Base-by-base conservation (phyloP, 305 asterid genomes). In the Solanum aculeatissimum region DNA sequence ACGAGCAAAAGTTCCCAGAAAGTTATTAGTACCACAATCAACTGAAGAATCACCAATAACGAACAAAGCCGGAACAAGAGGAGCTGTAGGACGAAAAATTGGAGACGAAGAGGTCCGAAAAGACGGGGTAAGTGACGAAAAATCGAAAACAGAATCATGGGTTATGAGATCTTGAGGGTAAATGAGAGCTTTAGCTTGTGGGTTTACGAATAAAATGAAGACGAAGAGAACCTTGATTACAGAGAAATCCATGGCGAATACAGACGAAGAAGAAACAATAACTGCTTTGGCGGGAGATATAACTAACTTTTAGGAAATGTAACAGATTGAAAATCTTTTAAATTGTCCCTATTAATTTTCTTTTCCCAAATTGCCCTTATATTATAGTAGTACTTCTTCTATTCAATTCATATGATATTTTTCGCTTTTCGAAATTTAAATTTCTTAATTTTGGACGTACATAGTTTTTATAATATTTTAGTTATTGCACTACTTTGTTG, bases 11-110 rank as follows among this genome's bases (percentile, higher is more conserved):
- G 99, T 95, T 2, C 98, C 95, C 32, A 96, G 97, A 86, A 92
- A 92, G 86, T 96, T 96, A 80, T 96, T 94, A 63, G 98, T 95
- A 9, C 99, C 98, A 84, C 95, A 91, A 85, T 96, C 99, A n/a
- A 95, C 98, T 2, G 98, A 91, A n/a, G 99, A 96, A 87, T 96
- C 98, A 11, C 98, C 98, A 42, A 96, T 92, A 1, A 96, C 95
- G 80, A 96, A 96, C 88, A 96, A 40, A 9, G 99, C 99, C 1
- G 97, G 97, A 57, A 86, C 95, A n/a, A 84, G 83, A 74, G 92
- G 85, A 11, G 86, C 49, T 51, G 90, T 51, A 81, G 82, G 74
- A 47, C 38, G 62, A 75, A 25, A 75, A 25, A 77, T 27, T 14
- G 86, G 83, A 38, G 88, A 29, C 12, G 83, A 58, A 38, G 81